Evolutionary conservation across 2,329 filamentous ascomycete genomes (phyloP).

Genomic region (Aspergillus fructus): DNA sequence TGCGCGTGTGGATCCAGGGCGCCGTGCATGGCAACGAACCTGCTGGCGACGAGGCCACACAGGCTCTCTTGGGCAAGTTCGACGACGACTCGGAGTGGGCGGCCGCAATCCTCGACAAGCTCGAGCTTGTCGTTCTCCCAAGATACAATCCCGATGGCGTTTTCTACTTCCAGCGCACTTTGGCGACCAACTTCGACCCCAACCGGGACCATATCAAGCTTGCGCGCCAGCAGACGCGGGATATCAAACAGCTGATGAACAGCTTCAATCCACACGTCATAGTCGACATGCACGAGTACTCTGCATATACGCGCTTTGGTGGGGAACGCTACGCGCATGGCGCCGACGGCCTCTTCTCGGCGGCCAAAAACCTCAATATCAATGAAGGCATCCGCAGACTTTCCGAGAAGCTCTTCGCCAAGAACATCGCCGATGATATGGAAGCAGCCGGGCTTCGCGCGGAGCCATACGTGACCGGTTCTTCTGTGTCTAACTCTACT

Average conservation of each 20-base stretch:
- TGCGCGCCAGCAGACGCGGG: slow-evolving; percentile 3
- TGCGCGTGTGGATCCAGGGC: slow-evolving; percentile 10
- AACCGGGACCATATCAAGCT: slow-evolving; percentile 12
- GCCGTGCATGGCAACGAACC: slow-evolving; percentile 8
- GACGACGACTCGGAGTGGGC: not conserved
- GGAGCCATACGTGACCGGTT: slow-evolving; percentile 8
- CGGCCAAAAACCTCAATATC: slow-evolving; percentile 11
- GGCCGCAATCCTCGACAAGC: not conserved
- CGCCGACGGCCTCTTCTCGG: slow-evolving; percentile 4
- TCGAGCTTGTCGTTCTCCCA: slow-evolving; percentile 1
- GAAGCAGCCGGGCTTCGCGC: slow-evolving; percentile 1
- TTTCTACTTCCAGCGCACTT: slow-evolving; percentile 7
- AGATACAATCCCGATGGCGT: slow-evolving; percentile 5
- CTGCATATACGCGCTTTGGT: not conserved
- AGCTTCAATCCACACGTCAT: not conserved
- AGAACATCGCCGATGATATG: slow-evolving; percentile 7
- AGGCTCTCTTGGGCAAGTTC: slow-evolving; percentile 6
- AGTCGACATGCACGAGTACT: slow-evolving; percentile 8
- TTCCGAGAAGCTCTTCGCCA: slow-evolving; percentile 7
- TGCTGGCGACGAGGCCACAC: slow-evolving; percentile 7
- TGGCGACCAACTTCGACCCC: slow-evolving; percentile 3
- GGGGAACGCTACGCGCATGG: not conserved
- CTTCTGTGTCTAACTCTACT: not conserved
- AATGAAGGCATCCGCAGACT: slow-evolving; percentile 1
- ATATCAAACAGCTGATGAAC: slow-evolving; percentile 8